These are phyloP conservation scores for Nepenthes gracilis DNA, from an alignment of 148 eudicot species.

Conservation along the genomic window DNA sequence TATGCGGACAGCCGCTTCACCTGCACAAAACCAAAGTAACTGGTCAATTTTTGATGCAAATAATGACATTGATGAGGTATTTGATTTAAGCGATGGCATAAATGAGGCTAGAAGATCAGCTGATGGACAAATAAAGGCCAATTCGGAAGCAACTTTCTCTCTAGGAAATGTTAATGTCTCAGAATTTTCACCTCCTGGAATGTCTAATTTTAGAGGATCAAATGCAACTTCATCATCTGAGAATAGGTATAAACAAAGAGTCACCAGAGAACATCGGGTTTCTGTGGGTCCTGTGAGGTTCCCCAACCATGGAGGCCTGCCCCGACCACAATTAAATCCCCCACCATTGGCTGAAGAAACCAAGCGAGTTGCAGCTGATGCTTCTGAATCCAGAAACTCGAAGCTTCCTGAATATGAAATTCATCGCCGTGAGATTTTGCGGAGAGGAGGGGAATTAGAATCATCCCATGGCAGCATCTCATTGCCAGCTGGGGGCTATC, in stretches of 20 bases:
- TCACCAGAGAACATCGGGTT: slow-evolving; percentile 9
- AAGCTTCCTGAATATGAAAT: neutral
- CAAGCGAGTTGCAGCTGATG: slow-evolving; percentile 6
- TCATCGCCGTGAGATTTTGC: neutral
- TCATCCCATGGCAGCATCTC: slow-evolving; percentile 4
- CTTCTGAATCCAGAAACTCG: neutral
- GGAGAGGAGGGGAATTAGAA: slow-evolving; percentile 3
- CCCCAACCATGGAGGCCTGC: slow-evolving; percentile 11
- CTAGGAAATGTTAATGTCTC: neutral
- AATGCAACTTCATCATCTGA: slow-evolving; percentile 9
- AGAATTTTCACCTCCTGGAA: slow-evolving; percentile 3
- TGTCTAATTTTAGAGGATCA: slow-evolving; percentile 11
- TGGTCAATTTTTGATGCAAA: slow-evolving; percentile 18
- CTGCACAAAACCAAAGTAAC: slow-evolving; percentile 6
- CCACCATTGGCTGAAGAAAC: slow-evolving; percentile 4
- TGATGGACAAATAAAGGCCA: slow-evolving; percentile 3
- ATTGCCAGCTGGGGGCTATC: neutral
- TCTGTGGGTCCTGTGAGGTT: slow-evolving; percentile 9
- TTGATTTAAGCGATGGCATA: slow-evolving; percentile 11
- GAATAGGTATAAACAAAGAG: slow-evolving; percentile 36
- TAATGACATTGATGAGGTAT: slow-evolving; percentile 10
- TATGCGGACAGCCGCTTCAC: slow-evolving; percentile 1
- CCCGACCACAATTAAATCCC: slow-evolving; percentile 1
- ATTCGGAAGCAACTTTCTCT: slow-evolving; percentile 4
- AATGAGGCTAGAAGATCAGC: slow-evolving; percentile 1